Evolutionary conservation across 2,329 filamentous ascomycete genomes (phyloP).

Genomic region (Albifimbria verrucaria): DNA sequence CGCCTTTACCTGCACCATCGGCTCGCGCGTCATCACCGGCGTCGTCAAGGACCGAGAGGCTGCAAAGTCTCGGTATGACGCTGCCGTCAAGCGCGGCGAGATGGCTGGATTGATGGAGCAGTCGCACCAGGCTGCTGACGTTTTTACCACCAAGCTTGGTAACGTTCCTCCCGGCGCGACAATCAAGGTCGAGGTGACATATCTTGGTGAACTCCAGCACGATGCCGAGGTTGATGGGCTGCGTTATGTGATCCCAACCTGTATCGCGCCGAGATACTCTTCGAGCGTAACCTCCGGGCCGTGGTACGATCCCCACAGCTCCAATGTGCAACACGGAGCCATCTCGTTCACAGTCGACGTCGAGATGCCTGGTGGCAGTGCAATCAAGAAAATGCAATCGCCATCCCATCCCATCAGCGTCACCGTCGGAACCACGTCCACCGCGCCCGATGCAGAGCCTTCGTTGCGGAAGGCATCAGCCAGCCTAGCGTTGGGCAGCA

Average conservation of each 20-base stretch:
- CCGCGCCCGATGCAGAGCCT: constrained; percentile 40
- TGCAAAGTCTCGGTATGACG: constrained; percentile 57
- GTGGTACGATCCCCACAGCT: neutral
- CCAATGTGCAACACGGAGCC: neutral
- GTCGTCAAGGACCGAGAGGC: constrained; percentile 63
- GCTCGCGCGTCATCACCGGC: constrained; percentile 56
- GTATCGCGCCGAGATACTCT: constrained; percentile 62
- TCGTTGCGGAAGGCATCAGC: constrained; percentile 60
- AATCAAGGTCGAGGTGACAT: constrained; percentile 60
- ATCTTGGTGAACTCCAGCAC: constrained; percentile 69
- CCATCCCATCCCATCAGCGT: constrained; percentile 67
- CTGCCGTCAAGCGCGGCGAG: constrained; percentile 56
- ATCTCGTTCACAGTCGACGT: neutral
- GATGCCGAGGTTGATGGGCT: constrained; percentile 66
- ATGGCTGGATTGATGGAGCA: constrained; percentile 66
- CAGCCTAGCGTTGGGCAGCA: constrained; percentile 48
- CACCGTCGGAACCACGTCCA: constrained; percentile 53
- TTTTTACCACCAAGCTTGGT: constrained; percentile 66
- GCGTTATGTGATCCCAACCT: constrained; percentile 65
- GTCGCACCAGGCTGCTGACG: constrained; percentile 55
- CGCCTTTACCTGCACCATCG: constrained; percentile 63
- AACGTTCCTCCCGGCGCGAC: constrained; percentile 60
- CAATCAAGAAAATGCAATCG: constrained; percentile 51
- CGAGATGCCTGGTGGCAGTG: neutral
- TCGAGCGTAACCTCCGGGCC: neutral